Evolutionary conservation across 768 basidiomycete genomes (phyloP), one percentile per base, ranked within the genome.

Genomic region (Hygrocybe punicea): DNA sequence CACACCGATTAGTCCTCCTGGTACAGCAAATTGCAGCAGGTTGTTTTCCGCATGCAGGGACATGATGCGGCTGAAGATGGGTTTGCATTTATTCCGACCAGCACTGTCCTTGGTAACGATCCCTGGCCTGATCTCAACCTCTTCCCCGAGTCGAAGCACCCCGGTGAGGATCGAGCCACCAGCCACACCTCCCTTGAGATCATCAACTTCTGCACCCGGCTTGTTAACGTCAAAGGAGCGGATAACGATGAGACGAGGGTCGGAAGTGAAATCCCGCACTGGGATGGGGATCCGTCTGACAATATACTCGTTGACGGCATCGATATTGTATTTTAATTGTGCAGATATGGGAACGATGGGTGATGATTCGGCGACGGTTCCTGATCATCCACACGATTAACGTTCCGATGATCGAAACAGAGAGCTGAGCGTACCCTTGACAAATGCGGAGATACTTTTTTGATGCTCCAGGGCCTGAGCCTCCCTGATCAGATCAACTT

Each of bases 171-270:
- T 96, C 10, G 90, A 93, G 17, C 97, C 96, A 71, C 97, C 97
- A 16, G 97, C 97, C 37, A 98, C 97, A 67, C 97, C 97, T 57
- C 96, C 96, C 75, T 98, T 96, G 58, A 98, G 82, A 42, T 99
- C 97, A 63, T 96, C 89, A 3, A 98, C 94, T 67, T 94, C 93
- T 3, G 95, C 86, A 69, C 96, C 97, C 10, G 97, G 97, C 73
- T 97, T 98, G 82, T 99, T 99, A 71, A 99, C 96, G 71, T 99
- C 97, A 75, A 98, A 99, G 17, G 94, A 97, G 62, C 96, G 93
- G 73, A 99, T 99, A 70, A 98, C 95, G 69, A 98, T 98, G 62
- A 99, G 86, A 34, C 88, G 86, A 0, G 97, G 93, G 60, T 91
- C 86, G 25, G 93, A 87, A 34, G 85, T 81, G 73, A 98, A 99